phyloP scores from a whole-genome alignment of 805 yeast species.

The Suhomyces kilbournensis region DNA sequence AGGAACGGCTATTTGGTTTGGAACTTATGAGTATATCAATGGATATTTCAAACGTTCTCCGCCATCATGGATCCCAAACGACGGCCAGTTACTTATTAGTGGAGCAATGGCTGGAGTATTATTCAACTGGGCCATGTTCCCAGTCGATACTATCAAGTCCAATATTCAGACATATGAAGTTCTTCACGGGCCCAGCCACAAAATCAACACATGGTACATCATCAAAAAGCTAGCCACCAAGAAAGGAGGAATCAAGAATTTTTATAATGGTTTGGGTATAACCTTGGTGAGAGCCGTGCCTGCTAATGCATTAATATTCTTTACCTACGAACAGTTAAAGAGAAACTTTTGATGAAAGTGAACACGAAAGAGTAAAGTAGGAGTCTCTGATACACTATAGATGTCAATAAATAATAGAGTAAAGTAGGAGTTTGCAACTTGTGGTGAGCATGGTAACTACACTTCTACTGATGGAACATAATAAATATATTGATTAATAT shows the following conservation, averaged over 20 bases:
- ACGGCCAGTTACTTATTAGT: constrained; percentile 59
- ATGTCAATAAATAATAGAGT: not conserved
- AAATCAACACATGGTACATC: not conserved
- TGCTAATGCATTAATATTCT: constrained; percentile 84
- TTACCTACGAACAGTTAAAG: constrained; percentile 67
- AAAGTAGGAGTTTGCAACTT: too few species aligned
- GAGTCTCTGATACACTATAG: not conserved
- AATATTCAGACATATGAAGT: constrained; percentile 67
- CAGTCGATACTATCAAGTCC: constrained; percentile 87
- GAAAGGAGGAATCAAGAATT: constrained; percentile 62
- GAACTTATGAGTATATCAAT: constrained; percentile 67
- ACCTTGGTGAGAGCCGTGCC: constrained; percentile 82
- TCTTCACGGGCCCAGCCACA: constrained; percentile 8
- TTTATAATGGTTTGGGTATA: constrained; percentile 83
- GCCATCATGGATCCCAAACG: constrained; percentile 15
- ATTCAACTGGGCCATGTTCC: constrained; percentile 78
- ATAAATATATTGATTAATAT: too few species aligned
- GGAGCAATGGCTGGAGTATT: constrained; percentile 88
- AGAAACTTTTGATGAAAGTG: constrained; percentile 25
- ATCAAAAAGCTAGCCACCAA: constrained; percentile 7
- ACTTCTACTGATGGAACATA: too few species aligned
- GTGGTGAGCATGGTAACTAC: too few species aligned
- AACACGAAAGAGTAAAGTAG: not conserved
- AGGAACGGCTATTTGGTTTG: constrained; percentile 94
- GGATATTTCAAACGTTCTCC: constrained; percentile 29